Conservation (phyloP, 2,329 filamentous ascomycete genomes). For the Thielaviopsis musarum region DNA sequence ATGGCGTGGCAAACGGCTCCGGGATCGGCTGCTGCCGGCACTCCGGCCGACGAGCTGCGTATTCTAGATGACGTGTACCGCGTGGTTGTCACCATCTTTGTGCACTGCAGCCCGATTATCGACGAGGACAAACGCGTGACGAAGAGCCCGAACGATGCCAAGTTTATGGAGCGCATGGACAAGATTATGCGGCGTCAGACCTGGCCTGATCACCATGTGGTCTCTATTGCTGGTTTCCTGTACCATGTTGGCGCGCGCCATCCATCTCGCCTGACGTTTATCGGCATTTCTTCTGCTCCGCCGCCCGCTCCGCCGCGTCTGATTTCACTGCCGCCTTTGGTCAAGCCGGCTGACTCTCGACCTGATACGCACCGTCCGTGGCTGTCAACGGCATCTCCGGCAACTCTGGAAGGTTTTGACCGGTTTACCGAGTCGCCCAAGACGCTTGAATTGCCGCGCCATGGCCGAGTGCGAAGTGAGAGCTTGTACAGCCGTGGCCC, state of each 20-base stretch:
- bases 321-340: background rate
- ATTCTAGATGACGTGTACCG: constrained; percentile 33
- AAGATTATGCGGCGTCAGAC: constrained; percentile 29
- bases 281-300: background rate
- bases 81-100: constrained; percentile 32
- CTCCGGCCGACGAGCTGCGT: constrained; percentile 12
- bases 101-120: constrained; percentile 25
- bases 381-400: constrained; percentile 1
- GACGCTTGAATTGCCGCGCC: constrained; percentile 10
- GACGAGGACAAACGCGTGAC: constrained; percentile 27
- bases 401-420: background rate
- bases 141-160: constrained; percentile 28
- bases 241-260: constrained; percentile 28
- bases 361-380: constrained; percentile 2
- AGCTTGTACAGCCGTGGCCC: constrained; percentile 21
- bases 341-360: background rate
- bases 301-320: background rate
- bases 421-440: constrained; percentile 4
- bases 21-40: background rate
- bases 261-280: constrained; percentile 19
- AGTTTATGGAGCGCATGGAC: constrained; percentile 26
- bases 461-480: constrained; percentile 9
- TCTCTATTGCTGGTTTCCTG: constrained; percentile 33
- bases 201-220: constrained; percentile 30
- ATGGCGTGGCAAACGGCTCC: constrained; percentile 17